phyloP scores from a whole-genome alignment of 202 grass and related monocot species.

The Schoenoplectus triqueter region DNA sequence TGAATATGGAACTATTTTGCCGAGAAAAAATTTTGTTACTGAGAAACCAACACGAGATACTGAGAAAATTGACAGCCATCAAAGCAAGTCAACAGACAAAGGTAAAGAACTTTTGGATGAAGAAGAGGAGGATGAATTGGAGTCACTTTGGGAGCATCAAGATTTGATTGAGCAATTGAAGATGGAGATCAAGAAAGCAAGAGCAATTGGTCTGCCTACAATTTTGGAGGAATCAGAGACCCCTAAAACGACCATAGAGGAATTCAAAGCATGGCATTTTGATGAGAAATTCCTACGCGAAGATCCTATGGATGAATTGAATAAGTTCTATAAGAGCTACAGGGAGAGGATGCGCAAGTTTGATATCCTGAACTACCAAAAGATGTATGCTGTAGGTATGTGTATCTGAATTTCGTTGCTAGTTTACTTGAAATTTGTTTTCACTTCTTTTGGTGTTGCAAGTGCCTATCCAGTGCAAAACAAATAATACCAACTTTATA shows the following conservation, averaged over 20 bases:
- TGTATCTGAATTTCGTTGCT: not conserved
- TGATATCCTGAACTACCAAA: constrained; percentile 93
- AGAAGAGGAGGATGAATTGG: constrained; percentile 75
- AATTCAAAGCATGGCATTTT: constrained; percentile 85
- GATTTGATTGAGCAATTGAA: constrained; percentile 96
- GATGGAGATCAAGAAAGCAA: constrained; percentile 85
- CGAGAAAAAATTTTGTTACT: not conserved
- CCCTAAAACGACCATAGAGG: constrained; percentile 69
- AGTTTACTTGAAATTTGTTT: not conserved
- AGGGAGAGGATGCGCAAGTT: constrained; percentile 98
- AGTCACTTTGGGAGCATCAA: constrained; percentile 97
- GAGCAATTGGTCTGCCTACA: constrained; percentile 70
- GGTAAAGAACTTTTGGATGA: constrained; percentile 52
- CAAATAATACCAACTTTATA: not conserved
- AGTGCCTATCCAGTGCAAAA: not conserved
- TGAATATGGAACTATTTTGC: too few relatives aligned
- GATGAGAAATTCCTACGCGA: constrained; percentile 84
- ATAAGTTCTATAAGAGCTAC: constrained; percentile 85
- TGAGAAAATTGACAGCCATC: constrained; percentile 22
- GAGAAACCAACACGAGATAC: constrained; percentile 48
- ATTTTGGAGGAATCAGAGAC: constrained; percentile 93
- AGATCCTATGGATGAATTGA: constrained; percentile 90
- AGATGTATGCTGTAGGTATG: constrained; percentile 98
- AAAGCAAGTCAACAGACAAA: constrained; percentile 52
- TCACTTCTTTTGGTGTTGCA: constrained; percentile 6